Evolutionary conservation across 352 stramenopile genomes (phyloP).

Genomic region (Phytophthora rubi): DNA sequence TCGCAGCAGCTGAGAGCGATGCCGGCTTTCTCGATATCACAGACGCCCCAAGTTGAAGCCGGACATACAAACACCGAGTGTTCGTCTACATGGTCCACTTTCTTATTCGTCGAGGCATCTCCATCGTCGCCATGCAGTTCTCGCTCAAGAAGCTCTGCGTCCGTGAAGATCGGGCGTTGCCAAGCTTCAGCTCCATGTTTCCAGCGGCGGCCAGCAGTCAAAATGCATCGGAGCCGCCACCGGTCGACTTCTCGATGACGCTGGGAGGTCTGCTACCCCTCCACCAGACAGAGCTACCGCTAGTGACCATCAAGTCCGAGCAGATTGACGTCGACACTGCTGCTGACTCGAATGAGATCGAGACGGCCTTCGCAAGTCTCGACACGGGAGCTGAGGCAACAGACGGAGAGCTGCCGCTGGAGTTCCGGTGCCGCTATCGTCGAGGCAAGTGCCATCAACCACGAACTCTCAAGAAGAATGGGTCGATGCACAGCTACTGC

Average conservation of each 20-base stretch:
- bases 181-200: conserved; percentile 31
- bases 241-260: conserved; percentile 33
- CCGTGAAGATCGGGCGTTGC: conserved; percentile 20
- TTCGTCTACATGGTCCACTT: conserved; percentile 24
- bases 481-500: conserved; percentile 66
- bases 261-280: conserved; percentile 31
- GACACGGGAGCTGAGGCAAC: conserved; percentile 18
- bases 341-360: conserved; percentile 30
- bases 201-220: conserved; percentile 4
- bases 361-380: conserved; percentile 38
- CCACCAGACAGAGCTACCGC: not conserved
- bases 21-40: conserved; percentile 39
- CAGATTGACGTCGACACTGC: not conserved
- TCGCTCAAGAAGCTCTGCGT: conserved; percentile 22
- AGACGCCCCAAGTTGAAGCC: conserved; percentile 26
- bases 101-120: conserved; percentile 25
- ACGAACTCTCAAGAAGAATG: conserved; percentile 75
- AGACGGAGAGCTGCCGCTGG: conserved; percentile 1
- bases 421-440: conserved; percentile 55
- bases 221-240: not conserved
- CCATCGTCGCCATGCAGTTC: conserved; percentile 21
- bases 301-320: conserved; percentile 5
- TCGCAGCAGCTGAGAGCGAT: conserved; percentile 4
- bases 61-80: conserved; percentile 26
- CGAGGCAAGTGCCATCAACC: conserved; percentile 55